These are phyloP conservation scores for Kwoniella mangroviensis DNA, from an alignment of 768 basidiomycete genomes.

Conservation along the genomic window DNA sequence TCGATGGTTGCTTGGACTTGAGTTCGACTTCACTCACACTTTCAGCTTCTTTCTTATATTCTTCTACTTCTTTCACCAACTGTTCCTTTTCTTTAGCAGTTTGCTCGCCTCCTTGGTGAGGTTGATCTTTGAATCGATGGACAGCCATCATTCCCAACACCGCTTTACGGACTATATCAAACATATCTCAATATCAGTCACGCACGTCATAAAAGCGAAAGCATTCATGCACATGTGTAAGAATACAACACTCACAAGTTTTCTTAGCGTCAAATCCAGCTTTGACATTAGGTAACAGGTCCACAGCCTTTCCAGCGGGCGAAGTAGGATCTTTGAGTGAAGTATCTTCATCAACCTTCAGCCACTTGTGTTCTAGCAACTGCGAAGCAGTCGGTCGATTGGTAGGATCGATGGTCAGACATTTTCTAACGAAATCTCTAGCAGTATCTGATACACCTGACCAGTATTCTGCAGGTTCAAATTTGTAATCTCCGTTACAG, in stretches of 20 bases:
- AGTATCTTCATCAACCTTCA: slow-evolving; percentile 67
- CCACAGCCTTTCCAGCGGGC: slow-evolving; percentile 63
- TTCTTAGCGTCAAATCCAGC: slow-evolving; percentile 85
- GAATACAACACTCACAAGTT: slow-evolving; percentile 67
- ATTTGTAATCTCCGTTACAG: slow-evolving; percentile 88
- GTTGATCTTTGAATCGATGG: slow-evolving; percentile 67
- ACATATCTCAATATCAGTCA: neutral
- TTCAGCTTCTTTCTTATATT: slow-evolving; percentile 82
- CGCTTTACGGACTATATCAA: slow-evolving; percentile 76
- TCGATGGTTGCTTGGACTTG: neutral
- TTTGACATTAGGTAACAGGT: slow-evolving; percentile 87
- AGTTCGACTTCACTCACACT: slow-evolving; percentile 59
- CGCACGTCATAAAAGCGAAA: too few relatives aligned
- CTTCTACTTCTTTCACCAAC: slow-evolving; percentile 66
- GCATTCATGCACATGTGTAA: neutral
- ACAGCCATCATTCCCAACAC: slow-evolving; percentile 84
- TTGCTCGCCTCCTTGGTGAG: slow-evolving; percentile 48
- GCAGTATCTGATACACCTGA: slow-evolving; percentile 61
- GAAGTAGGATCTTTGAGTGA: slow-evolving; percentile 70
- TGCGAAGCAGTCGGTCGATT: slow-evolving; percentile 78
- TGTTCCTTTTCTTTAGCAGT: slow-evolving; percentile 63
- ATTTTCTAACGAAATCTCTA: slow-evolving; percentile 76
- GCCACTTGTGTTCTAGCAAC: slow-evolving; percentile 77
- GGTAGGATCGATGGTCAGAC: slow-evolving; percentile 81
- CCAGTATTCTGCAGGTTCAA: slow-evolving; percentile 70